These are phyloP conservation scores for Phoma sp. DNA, from an alignment of 2,329 filamentous ascomycete species.

Conservation along the genomic window DNA sequence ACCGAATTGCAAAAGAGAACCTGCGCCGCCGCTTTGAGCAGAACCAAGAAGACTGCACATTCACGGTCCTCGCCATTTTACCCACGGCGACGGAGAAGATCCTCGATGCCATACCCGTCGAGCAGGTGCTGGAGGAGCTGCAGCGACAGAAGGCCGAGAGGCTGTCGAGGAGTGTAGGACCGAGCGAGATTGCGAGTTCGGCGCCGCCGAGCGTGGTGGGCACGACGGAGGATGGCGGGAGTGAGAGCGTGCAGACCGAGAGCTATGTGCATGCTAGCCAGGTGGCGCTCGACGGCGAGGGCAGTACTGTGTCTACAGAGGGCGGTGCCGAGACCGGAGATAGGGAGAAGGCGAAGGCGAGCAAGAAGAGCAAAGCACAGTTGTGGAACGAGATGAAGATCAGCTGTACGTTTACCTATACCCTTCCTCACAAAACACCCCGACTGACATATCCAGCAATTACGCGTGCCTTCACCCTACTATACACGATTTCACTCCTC, in stretches of 20 bases:
- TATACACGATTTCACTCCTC: slow-evolving; percentile 89
- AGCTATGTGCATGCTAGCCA: slow-evolving; percentile 86
- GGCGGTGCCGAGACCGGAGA: slow-evolving; percentile 54
- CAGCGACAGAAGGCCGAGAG: slow-evolving; percentile 89
- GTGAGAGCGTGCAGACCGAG: slow-evolving; percentile 76
- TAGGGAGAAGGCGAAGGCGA: slow-evolving; percentile 58
- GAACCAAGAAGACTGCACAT: slow-evolving; percentile 98
- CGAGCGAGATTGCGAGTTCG: slow-evolving; percentile 65
- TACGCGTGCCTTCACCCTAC: slow-evolving; percentile 85
- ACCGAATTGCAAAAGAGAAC: slow-evolving; percentile 95
- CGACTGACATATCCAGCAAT: slow-evolving; percentile 66
- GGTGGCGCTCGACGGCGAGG: slow-evolving; percentile 58
- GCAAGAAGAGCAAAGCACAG: slow-evolving; percentile 85
- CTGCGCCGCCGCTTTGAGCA: slow-evolving; percentile 95
- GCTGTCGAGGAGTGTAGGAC: slow-evolving; percentile 64
- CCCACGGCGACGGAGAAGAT: slow-evolving; percentile 92
- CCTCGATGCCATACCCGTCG: slow-evolving; percentile 84
- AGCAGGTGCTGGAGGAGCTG: slow-evolving; percentile 89
- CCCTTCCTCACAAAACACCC: background rate
- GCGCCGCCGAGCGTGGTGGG: slow-evolving; percentile 69
- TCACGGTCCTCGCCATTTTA: slow-evolving; percentile 93
- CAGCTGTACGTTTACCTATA: slow-evolving; percentile 68
- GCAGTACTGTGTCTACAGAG: slow-evolving; percentile 46
- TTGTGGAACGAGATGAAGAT: slow-evolving; percentile 98
- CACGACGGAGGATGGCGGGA: slow-evolving; percentile 76